phyloP scores from a whole-genome alignment of 306 rosid species.

The Medicago arabica region DNA sequence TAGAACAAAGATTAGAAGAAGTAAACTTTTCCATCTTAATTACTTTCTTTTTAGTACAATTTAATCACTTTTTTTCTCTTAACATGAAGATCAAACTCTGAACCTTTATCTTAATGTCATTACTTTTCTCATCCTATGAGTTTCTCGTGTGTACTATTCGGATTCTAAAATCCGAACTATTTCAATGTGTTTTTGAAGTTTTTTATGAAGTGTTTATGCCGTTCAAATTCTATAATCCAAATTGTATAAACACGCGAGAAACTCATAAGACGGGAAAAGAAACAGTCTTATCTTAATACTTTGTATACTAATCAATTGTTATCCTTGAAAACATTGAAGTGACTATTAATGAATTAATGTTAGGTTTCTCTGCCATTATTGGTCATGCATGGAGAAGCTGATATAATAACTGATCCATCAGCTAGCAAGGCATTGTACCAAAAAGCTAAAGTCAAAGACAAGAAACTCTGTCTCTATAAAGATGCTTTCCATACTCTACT shows the following conservation, averaged over 20 bases:
- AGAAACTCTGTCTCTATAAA: slow-evolving; percentile 58
- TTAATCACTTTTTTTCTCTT: not conserved
- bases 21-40: slow-evolving; percentile 37
- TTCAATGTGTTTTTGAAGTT: too few species aligned
- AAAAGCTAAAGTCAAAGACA: slow-evolving; percentile 53
- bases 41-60: slow-evolving; percentile 12
- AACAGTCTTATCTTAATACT: too few species aligned
- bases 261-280: too few species aligned
- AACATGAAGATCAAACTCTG: not conserved
- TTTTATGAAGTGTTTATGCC: too few species aligned
- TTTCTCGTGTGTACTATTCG: too few species aligned
- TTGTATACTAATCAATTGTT: too few species aligned
- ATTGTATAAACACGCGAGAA: too few species aligned
- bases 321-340: too few species aligned
- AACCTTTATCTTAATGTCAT: too few species aligned
- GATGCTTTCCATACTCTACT: slow-evolving; percentile 56
- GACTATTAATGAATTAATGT: not conserved
- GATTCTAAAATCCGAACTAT: too few species aligned
- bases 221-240: too few species aligned
- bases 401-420: slow-evolving; percentile 60
- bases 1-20: slow-evolving; percentile 56
- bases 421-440: slow-evolving; percentile 58
- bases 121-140: too few species aligned
- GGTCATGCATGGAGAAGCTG: slow-evolving; percentile 67
- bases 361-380: slow-evolving; percentile 59